phyloP scores from a whole-genome alignment of 2,329 filamentous ascomycete genomes.

The Lachnellula arida region DNA sequence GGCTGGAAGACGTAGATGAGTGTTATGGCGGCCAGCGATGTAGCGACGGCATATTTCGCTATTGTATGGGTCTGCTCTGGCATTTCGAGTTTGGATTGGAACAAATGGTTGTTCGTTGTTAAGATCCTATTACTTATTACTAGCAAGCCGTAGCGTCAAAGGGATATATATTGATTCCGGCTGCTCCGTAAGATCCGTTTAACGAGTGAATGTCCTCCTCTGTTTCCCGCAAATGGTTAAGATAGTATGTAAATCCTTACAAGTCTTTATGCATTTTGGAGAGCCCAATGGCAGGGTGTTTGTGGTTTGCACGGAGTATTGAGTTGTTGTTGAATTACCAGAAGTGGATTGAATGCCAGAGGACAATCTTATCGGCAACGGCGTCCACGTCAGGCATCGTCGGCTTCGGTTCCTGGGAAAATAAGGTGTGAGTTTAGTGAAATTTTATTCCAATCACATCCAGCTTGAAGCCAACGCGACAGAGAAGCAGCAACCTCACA shows the following conservation, averaged over 20 bases:
- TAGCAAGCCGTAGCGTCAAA: too few relatives aligned
- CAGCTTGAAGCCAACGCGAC: slow-evolving; percentile 4
- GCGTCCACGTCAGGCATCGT: too few relatives aligned
- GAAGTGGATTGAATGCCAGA: too few relatives aligned
- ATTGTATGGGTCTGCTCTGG: slow-evolving; percentile 78
- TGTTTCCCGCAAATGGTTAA: too few relatives aligned
- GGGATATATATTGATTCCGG: too few relatives aligned
- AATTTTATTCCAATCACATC: background rate
- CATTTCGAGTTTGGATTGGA: slow-evolving; percentile 45
- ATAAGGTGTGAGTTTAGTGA: background rate
- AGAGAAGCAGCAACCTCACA: slow-evolving; percentile 6
- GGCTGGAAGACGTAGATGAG: slow-evolving; percentile 96
- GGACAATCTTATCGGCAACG: background rate
- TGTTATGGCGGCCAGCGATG: slow-evolving; percentile 89
- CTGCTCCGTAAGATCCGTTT: too few relatives aligned
- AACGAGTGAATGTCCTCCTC: too few relatives aligned
- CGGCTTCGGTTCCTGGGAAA: background rate
- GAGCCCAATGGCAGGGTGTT: too few relatives aligned
- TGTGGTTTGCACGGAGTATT: too few relatives aligned
- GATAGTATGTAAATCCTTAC: too few relatives aligned
- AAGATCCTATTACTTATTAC: background rate
- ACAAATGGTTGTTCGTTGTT: background rate
- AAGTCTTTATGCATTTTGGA: too few relatives aligned
- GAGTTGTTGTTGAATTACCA: too few relatives aligned
- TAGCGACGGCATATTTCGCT: slow-evolving; percentile 90